Percentiles rank a stretch among this genome's conserved stretches.
Conservation (phyloP, 2,329 filamentous ascomycete species). For the Fusarium begoniae region DNA sequence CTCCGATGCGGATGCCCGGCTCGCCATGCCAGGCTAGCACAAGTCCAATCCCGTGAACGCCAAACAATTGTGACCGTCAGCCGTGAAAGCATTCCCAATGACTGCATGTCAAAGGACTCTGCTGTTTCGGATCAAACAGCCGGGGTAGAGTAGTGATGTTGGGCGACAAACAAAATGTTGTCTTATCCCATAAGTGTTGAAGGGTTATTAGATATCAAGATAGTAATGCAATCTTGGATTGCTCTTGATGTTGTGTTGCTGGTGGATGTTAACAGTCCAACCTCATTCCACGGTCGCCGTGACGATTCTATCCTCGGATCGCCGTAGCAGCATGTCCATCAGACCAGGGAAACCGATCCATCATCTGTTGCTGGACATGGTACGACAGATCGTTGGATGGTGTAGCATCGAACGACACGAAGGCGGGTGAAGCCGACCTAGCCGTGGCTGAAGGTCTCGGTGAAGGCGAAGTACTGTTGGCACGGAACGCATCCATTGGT, state of each 20-base stretch:
- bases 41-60: constrained; percentile 38
- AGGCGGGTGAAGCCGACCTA: constrained; percentile 56
- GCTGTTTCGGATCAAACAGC: constrained; percentile 36
- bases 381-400: constrained; percentile 53
- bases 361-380: constrained; percentile 51
- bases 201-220: constrained; percentile 24
- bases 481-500: constrained; percentile 43
- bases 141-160: constrained; percentile 19
- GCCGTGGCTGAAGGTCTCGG: constrained; percentile 50
- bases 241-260: constrained; percentile 12
- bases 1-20: constrained; percentile 38
- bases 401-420: constrained; percentile 59
- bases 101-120: constrained; percentile 14
- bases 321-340: constrained; percentile 62
- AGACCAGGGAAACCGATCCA: constrained; percentile 58
- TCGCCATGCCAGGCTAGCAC: constrained; percentile 36
- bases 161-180: background rate
- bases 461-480: constrained; percentile 41
- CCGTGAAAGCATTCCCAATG: constrained; percentile 27
- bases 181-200: background rate
- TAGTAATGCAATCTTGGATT: constrained; percentile 23
- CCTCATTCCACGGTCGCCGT: constrained; percentile 25
- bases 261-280: constrained; percentile 18
- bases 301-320: constrained; percentile 51
- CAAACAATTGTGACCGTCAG: constrained; percentile 34